phyloP scores from a whole-genome alignment of 139 green algal genomes.

The Protoeuglena noctilucae region DNA sequence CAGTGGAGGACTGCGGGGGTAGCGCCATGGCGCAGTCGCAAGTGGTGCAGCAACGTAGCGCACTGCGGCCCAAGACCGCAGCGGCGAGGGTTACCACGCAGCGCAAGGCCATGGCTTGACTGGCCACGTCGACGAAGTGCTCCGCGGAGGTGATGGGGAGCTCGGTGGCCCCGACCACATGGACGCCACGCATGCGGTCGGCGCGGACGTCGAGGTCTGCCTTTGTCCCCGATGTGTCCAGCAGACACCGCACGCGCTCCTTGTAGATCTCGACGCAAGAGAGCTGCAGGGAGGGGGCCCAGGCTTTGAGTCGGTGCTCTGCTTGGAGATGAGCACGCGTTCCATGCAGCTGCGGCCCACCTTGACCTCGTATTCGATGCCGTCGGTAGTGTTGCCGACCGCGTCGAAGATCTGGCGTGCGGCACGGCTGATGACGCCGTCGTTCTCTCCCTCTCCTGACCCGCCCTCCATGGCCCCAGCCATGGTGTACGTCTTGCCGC shows the following conservation, averaged over 20 bases:
- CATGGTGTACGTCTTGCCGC: conserved; percentile 24
- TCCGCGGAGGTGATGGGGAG: conserved; percentile 1
- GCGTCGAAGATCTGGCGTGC: conserved; percentile 15
- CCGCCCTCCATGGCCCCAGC: too few relatives aligned
- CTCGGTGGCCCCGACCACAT: conserved; percentile 15
- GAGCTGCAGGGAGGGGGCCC: too few relatives aligned
- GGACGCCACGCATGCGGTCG: conserved; percentile 14
- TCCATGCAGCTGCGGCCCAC: too few relatives aligned
- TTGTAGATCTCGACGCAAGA: conserved; percentile 16
- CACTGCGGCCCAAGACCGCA: not conserved
- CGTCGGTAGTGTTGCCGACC: not conserved
- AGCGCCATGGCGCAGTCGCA: not conserved
- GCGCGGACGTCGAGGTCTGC: conserved; percentile 14
- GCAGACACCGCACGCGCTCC: conserved; percentile 15
- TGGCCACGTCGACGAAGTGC: not conserved
- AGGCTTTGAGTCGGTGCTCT: not conserved
- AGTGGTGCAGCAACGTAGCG: not conserved
- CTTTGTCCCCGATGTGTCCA: conserved; percentile 13
- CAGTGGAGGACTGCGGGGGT: conserved; percentile 5
- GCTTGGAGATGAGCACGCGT: conserved; percentile 2
- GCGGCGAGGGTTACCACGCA: not conserved
- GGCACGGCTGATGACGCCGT: conserved; percentile 12
- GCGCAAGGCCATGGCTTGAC: not conserved
- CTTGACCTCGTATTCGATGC: conserved; percentile 9
- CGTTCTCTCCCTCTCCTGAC: conserved; percentile 9